A percentile compares a stretch with the other conserved stretches of the same genome.
phyloP scores from a whole-genome alignment of 352 stramenopile genomes.

The Globisporangium solare region DNA sequence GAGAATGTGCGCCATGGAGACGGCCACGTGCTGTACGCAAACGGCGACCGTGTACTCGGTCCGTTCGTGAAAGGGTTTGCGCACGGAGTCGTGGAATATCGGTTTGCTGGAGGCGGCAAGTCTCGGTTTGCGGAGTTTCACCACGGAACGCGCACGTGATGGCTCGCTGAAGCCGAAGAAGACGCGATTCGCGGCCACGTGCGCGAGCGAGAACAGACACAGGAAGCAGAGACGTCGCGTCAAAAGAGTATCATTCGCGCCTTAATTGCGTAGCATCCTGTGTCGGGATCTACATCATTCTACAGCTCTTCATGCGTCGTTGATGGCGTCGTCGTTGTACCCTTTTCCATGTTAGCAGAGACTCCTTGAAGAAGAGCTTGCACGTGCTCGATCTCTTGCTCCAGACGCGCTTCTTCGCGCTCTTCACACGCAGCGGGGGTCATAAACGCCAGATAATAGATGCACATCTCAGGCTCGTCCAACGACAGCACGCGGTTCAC shows the following conservation, averaged over 20 bases:
- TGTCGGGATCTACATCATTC: no score
- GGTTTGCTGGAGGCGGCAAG: conserved; percentile 25
- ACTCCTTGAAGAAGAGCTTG: not conserved
- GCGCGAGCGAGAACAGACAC: conserved; percentile 7
- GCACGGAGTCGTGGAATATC: conserved; percentile 36
- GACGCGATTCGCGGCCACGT: conserved; percentile 9
- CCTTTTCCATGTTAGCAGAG: no score
- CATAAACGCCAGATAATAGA: conserved; percentile 84
- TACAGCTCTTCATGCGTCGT: no score
- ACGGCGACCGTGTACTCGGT: conserved; percentile 46
- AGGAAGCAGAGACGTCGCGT: conserved; percentile 8
- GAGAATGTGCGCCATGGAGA: conserved; percentile 43
- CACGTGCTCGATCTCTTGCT: conserved; percentile 11
- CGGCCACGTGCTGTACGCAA: conserved; percentile 46
- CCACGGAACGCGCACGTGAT: conserved; percentile 35
- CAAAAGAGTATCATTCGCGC: conserved; percentile 8
- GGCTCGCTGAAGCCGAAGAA: conserved; percentile 48
- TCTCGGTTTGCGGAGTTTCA: conserved; percentile 34
- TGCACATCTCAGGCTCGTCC: conserved; percentile 89
- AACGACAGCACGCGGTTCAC: conserved; percentile 76
- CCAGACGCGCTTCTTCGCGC: conserved; percentile 13
- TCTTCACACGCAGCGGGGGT: conserved; percentile 50
- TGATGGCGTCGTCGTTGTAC: no score
- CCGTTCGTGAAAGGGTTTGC: conserved; percentile 43
- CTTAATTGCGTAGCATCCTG: conserved; percentile 8